Percentiles rank a stretch among this genome's conserved stretches.
Evolutionary conservation across 2,329 filamentous ascomycete genomes (phyloP).

Genomic region (Fonsecaea nubica): DNA sequence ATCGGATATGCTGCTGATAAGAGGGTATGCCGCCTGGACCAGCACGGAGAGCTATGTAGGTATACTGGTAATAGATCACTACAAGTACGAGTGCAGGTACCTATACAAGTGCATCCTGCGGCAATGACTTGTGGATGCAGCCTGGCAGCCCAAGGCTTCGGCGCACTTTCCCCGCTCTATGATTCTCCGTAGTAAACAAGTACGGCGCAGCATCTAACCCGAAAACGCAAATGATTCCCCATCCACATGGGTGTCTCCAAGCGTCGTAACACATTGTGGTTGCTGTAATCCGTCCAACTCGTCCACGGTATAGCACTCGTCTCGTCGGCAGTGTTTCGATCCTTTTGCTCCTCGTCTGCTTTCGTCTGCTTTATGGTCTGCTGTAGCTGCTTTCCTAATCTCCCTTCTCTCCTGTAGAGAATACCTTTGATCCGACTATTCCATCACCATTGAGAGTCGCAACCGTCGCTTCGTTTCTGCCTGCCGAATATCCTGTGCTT

Average conservation of each 20-base stretch:
- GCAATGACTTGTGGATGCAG: not conserved
- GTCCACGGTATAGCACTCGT: not conserved
- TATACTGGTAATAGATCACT: too few species aligned
- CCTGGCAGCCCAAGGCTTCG: not conserved
- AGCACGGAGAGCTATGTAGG: not conserved
- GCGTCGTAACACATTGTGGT: constrained; percentile 4
- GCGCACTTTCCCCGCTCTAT: not conserved
- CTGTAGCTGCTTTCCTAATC: not conserved
- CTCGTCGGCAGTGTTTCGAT: not conserved
- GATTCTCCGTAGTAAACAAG: not conserved
- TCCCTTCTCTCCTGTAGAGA: not conserved
- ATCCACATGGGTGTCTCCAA: not conserved
- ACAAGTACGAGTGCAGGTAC: too few species aligned
- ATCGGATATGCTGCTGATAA: not conserved
- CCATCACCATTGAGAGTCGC: not conserved
- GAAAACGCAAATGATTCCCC: not conserved
- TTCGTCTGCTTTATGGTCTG: not conserved
- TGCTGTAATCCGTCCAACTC: not conserved
- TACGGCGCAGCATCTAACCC: not conserved
- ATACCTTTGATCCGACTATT: not conserved
- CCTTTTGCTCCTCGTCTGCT: not conserved
- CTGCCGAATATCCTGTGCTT: not conserved
- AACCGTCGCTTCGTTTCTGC: constrained; percentile 5
- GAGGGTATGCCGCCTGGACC: not conserved
- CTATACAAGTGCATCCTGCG: too few species aligned